phyloP scores from a whole-genome alignment of 192 early-diverging fungal genomes.

The Backusella macrospora region DNA sequence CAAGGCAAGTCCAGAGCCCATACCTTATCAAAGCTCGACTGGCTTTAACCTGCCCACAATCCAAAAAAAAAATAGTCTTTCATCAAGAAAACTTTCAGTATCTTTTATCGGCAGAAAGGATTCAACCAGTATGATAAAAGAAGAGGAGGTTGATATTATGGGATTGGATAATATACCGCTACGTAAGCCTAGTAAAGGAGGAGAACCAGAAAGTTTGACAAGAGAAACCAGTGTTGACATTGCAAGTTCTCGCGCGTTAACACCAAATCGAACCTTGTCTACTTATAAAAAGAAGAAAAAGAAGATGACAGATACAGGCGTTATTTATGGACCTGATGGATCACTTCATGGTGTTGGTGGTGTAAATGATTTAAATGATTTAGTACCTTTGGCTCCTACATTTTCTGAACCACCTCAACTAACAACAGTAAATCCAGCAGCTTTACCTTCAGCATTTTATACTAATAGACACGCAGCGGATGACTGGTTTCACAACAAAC shows the following conservation, averaged over 20 bases:
- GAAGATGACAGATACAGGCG: constrained; percentile 35
- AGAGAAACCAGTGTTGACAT: constrained; percentile 29
- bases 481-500: constrained; percentile 32
- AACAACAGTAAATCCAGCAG: constrained; percentile 40
- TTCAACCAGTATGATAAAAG: constrained; percentile 27
- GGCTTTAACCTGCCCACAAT: background rate
- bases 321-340: constrained; percentile 30
- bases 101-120: constrained; percentile 14
- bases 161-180: constrained; percentile 28
- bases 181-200: constrained; percentile 19
- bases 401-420: constrained; percentile 41
- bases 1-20: background rate
- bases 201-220: constrained; percentile 17
- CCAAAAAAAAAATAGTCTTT: background rate
- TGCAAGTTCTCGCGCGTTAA: constrained; percentile 21
- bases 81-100: constrained; percentile 4
- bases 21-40: background rate
- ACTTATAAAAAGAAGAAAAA: constrained; percentile 41
- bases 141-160: constrained; percentile 48
- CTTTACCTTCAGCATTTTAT: constrained; percentile 38
- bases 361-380: constrained; percentile 4
- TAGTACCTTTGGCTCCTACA: constrained; percentile 20
- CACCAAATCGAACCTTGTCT: constrained; percentile 6
- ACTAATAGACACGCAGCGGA: constrained; percentile 22
- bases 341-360: constrained; percentile 31